Evolutionary conservation across 257 asterid genomes (phyloP).

Genomic region (Solanum chilense): DNA sequence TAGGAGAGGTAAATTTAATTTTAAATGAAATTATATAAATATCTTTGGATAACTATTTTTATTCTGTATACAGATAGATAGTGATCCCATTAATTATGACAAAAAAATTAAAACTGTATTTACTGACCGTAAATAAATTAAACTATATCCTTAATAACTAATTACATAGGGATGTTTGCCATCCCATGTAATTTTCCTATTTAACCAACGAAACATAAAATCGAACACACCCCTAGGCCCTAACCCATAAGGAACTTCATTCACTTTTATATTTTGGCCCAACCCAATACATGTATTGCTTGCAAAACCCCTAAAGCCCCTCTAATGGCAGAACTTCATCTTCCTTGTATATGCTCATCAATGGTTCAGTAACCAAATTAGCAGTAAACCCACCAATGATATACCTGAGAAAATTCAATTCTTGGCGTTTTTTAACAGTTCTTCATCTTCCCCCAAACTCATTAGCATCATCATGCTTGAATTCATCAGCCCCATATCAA

Average conservation of each 20-base stretch:
- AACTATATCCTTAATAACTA: too few species aligned
- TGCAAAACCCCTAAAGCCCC: neutral
- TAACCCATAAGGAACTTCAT: neutral
- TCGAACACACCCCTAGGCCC: neutral
- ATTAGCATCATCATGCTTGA: neutral
- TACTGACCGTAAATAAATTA: too few species aligned
- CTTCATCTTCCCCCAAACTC: slow-evolving; percentile 2
- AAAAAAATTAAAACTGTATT: too few species aligned
- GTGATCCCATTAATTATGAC: too few species aligned
- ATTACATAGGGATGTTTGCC: too few species aligned
- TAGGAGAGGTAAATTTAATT: too few species aligned
- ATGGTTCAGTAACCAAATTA: neutral
- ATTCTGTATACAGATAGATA: too few species aligned
- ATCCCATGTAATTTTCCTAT: too few species aligned
- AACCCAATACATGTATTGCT: neutral
- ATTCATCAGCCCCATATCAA: slow-evolving; percentile 2
- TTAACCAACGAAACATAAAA: neutral
- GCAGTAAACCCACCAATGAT: slow-evolving; percentile 11
- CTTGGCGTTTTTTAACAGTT: neutral
- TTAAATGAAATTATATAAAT: too few species aligned
- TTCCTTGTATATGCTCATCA: neutral
- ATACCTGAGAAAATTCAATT: slow-evolving; percentile 14
- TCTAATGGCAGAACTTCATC: neutral
- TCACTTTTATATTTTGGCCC: neutral
- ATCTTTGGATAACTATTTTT: too few species aligned